These are phyloP conservation scores for Polyplosphaeria fusca DNA, from an alignment of 495 filamentous ascomycete species.

Conservation along the genomic window DNA sequence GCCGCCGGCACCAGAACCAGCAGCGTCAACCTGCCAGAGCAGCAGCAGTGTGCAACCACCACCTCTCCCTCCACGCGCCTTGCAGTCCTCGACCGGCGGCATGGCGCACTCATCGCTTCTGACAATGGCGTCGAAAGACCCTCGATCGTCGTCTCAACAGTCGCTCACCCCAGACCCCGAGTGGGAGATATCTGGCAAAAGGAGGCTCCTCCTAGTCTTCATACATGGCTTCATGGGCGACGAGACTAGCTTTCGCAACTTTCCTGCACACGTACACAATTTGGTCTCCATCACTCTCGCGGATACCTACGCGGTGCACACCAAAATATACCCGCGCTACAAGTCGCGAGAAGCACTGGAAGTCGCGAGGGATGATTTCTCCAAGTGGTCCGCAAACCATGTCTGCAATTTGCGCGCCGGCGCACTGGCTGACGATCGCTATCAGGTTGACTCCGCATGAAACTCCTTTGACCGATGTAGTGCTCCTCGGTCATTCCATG, in stretches of 20 bases:
- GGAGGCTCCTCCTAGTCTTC: conserved; percentile 75
- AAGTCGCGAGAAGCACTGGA: conserved; percentile 73
- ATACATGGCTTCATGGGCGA: conserved; percentile 94
- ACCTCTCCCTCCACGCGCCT: conserved; percentile 12
- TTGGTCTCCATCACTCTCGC: conserved; percentile 63
- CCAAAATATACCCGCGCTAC: conserved; percentile 90
- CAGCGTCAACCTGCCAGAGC: too few species aligned
- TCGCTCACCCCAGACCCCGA: conserved; percentile 54
- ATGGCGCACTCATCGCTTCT: not conserved
- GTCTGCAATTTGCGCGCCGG: not conserved
- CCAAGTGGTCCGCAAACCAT: conserved; percentile 60
- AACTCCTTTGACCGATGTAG: conserved; percentile 67
- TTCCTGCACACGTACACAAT: conserved; percentile 84
- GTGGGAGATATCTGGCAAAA: conserved; percentile 42
- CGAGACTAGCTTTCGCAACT: conserved; percentile 80
- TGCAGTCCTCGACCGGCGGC: not conserved
- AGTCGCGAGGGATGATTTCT: conserved; percentile 76
- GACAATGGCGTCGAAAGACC: conserved; percentile 48
- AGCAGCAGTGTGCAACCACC: not conserved
- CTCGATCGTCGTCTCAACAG: conserved; percentile 61
- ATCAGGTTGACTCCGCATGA: conserved; percentile 73
- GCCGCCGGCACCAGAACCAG: conserved; percentile 6
- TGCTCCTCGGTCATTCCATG: conserved; percentile 87
- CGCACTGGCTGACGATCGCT: conserved; percentile 10
- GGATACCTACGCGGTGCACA: conserved; percentile 76